Conservation (phyloP, 2,329 filamentous ascomycete species). For the Claviceps monticola region DNA sequence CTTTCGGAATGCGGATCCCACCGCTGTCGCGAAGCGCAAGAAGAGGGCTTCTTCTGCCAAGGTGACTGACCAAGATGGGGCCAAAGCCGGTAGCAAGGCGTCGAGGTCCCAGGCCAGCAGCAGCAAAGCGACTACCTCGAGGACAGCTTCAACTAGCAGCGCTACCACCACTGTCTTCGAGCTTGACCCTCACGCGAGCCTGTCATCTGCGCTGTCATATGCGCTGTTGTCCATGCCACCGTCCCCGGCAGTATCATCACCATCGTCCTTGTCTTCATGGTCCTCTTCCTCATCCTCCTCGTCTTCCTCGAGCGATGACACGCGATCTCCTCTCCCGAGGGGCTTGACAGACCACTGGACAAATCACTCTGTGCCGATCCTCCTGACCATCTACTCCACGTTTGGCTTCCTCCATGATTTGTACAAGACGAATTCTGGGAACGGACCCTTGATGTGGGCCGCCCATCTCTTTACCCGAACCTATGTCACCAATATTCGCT, state of each 20-base stretch:
- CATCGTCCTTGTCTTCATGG: neutral
- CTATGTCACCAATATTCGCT: slow-evolving; percentile 23
- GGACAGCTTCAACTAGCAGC: slow-evolving; percentile 1
- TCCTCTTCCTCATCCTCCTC: neutral
- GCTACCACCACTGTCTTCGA: slow-evolving; percentile 2
- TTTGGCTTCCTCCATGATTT: slow-evolving; percentile 20
- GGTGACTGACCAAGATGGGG: neutral
- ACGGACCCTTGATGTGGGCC: slow-evolving; percentile 25
- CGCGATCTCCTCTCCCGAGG: slow-evolving; percentile 8
- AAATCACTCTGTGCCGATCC: slow-evolving; percentile 23
- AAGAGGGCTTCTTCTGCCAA: slow-evolving; percentile 10
- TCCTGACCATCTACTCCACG: slow-evolving; percentile 23
- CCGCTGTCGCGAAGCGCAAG: slow-evolving; percentile 17
- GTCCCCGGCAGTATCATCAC: neutral
- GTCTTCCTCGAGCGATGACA: neutral
- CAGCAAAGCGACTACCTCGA: neutral
- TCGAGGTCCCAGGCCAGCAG: neutral
- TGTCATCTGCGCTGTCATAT: neutral
- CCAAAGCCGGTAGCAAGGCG: neutral
- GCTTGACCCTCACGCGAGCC: slow-evolving; percentile 1
- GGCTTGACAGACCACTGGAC: slow-evolving; percentile 24
- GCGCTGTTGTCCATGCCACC: neutral
- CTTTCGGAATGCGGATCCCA: slow-evolving; percentile 22
- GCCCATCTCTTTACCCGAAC: slow-evolving; percentile 27
- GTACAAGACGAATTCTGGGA: slow-evolving; percentile 12